A percentile compares a stretch with the other conserved stretches of the same genome.
Conservation (phyloP, 768 basidiomycete species). For the Sutorius australiensis region DNA sequence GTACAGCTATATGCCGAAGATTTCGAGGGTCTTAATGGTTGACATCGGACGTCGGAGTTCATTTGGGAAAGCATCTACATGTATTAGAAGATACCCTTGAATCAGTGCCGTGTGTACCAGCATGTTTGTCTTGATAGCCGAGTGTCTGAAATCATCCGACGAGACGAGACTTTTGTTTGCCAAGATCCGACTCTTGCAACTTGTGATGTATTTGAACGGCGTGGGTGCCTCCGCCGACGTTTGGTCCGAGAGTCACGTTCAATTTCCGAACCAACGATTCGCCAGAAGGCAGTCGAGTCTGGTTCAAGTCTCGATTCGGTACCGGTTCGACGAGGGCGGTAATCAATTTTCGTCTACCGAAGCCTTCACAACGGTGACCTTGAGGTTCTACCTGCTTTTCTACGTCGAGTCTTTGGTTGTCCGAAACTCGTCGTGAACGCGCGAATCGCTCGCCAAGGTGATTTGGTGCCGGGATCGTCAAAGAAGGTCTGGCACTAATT, state of each 20-base stretch:
- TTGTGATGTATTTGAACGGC: neutral
- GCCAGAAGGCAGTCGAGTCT: conserved; percentile 10
- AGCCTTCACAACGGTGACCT: conserved; percentile 16
- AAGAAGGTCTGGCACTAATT: conserved; percentile 4
- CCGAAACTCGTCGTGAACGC: neutral
- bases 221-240: neutral
- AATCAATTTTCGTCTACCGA: neutral
- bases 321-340: neutral
- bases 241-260: neutral
- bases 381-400: neutral
- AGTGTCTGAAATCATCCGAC: neutral
- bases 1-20: conserved; percentile 38
- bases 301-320: conserved; percentile 3
- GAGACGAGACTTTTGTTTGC: neutral
- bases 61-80: neutral
- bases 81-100: neutral
- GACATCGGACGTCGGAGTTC: neutral
- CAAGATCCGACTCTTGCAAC: neutral
- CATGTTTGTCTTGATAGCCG: neutral
- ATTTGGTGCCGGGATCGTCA: conserved; percentile 6
- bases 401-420: neutral
- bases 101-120: neutral
- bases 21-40: conserved; percentile 23
- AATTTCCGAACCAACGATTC: conserved; percentile 13
- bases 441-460: neutral